Conservation (phyloP, 2,329 filamentous ascomycete species). For the Alternaria postmessia region DNA sequence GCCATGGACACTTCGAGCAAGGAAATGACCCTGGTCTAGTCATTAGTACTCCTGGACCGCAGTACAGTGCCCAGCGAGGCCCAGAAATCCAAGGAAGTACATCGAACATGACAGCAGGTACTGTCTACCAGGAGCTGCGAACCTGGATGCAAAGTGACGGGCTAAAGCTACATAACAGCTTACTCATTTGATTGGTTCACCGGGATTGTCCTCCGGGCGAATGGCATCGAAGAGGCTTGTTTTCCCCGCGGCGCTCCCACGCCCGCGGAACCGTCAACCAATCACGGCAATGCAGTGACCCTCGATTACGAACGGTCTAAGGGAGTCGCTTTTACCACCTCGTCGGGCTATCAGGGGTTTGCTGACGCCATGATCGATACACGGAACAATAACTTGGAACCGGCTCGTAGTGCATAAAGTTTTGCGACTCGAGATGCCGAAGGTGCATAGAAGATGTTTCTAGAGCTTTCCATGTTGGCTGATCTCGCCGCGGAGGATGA, state of each 20-base stretch:
- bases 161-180: conserved; percentile 20
- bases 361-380: conserved; percentile 1
- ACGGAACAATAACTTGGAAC: conserved; percentile 7
- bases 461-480: neutral
- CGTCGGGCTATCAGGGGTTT: neutral
- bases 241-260: neutral
- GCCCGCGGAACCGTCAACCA: neutral
- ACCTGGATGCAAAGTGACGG: conserved; percentile 29
- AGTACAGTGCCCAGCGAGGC: neutral
- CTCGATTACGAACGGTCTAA: neutral
- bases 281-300: conserved; percentile 5
- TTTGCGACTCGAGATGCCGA: neutral
- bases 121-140: conserved; percentile 25
- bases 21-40: conserved; percentile 1
- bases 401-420: neutral
- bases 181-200: conserved; percentile 22
- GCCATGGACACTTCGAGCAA: conserved; percentile 1
- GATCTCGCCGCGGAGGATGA: neutral
- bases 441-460: neutral
- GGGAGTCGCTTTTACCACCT: neutral
- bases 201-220: neutral
- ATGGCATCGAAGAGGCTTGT: neutral
- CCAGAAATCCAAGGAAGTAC: conserved; percentile 1
- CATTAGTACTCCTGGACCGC: neutral
- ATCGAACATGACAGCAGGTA: neutral